Conservation (phyloP, 176 grass and related monocot genomes). For the Eleusine indica region DNA sequence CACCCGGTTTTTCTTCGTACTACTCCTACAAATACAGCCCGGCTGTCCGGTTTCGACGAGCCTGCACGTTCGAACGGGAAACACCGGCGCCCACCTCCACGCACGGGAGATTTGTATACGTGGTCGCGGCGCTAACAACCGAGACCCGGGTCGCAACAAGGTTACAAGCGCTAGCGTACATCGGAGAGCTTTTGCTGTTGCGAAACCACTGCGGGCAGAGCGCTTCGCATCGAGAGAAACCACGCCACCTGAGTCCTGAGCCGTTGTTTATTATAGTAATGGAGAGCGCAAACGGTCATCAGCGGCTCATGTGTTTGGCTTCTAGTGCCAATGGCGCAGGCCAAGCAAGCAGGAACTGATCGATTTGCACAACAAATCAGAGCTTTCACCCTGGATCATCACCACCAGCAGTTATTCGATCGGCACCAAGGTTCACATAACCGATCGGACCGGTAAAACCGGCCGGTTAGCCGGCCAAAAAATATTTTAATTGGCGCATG, state of each 20-base stretch:
- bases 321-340: not conserved
- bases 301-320: not conserved
- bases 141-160: not conserved
- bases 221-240: not conserved
- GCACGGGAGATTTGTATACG: not conserved
- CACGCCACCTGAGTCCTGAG: not conserved
- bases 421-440: not conserved
- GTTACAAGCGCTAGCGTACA: slow-evolving; percentile 4
- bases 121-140: not conserved
- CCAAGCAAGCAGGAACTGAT: no score
- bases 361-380: no score
- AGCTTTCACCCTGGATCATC: not conserved
- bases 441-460: no score
- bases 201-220: no score
- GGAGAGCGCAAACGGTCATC: not conserved
- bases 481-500: rapidly evolving
- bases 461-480: no score
- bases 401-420: not conserved
- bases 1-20: not conserved
- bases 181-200: not conserved
- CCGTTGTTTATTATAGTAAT: not conserved
- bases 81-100: not conserved
- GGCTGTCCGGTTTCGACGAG: not conserved
- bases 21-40: not conserved
- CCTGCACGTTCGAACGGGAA: not conserved